phyloP scores from a whole-genome alignment of 192 early-diverging fungal species.

The Coemansia sp. region DNA sequence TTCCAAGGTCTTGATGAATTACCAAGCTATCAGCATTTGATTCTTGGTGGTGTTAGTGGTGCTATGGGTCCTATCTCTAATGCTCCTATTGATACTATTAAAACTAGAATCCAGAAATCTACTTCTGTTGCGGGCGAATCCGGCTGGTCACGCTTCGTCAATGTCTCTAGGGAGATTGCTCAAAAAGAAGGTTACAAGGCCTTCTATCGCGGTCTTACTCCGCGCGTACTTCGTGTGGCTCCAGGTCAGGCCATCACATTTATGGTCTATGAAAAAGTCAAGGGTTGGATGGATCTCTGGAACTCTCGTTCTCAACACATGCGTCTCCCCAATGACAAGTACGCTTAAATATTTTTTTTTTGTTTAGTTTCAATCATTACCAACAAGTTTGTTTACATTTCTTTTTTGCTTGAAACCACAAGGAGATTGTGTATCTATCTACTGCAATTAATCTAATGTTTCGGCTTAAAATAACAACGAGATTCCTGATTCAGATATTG shows the following conservation, averaged over 20 bases:
- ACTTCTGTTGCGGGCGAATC: slow-evolving; percentile 63
- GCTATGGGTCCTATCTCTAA: slow-evolving; percentile 93
- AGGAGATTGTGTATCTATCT: background rate
- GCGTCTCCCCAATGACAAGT: slow-evolving; percentile 27
- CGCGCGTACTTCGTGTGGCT: slow-evolving; percentile 89
- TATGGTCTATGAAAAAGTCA: slow-evolving; percentile 89
- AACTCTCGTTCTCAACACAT: slow-evolving; percentile 22
- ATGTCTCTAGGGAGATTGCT: slow-evolving; percentile 71
- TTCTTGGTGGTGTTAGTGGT: slow-evolving; percentile 88
- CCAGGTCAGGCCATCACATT: slow-evolving; percentile 97
- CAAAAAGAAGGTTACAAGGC: slow-evolving; percentile 88
- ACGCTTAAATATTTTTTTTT: slow-evolving; percentile 14
- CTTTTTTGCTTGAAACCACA: background rate
- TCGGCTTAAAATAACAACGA: background rate
- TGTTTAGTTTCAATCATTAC: background rate
- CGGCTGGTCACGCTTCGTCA: slow-evolving; percentile 76
- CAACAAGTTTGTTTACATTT: background rate
- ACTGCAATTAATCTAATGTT: background rate
- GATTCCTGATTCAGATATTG: background rate
- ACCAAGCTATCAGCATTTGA: slow-evolving; percentile 85
- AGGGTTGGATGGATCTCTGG: slow-evolving; percentile 63
- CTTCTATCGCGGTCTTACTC: slow-evolving; percentile 94
- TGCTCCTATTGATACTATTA: slow-evolving; percentile 97
- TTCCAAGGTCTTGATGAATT: slow-evolving; percentile 69
- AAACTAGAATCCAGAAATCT: slow-evolving; percentile 94